Evolutionary conservation across 495 filamentous ascomycete genomes (phyloP).

Genomic region (Thozetella sp.): DNA sequence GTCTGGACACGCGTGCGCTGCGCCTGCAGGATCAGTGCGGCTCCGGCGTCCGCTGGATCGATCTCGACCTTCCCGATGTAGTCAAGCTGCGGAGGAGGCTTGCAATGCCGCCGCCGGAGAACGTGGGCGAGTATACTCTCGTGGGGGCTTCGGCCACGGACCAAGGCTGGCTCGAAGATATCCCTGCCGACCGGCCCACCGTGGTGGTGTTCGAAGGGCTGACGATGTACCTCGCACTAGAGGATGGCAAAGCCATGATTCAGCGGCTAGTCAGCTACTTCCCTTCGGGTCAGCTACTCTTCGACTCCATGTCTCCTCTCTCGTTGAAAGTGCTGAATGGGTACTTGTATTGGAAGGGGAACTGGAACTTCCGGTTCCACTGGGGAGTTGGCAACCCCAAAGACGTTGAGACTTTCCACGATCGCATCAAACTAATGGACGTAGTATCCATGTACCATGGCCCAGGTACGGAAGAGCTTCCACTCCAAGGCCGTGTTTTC

Average conservation of each 20-base stretch:
- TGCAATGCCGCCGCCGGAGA: slow-evolving; percentile 17
- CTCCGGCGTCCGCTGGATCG: slow-evolving; percentile 29
- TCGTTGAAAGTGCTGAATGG: slow-evolving; percentile 10
- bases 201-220: slow-evolving; percentile 20
- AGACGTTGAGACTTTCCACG: slow-evolving; percentile 15
- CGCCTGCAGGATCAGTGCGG: slow-evolving; percentile 12
- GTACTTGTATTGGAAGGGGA: background rate
- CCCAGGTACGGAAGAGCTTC: background rate
- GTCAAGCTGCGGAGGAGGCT: slow-evolving; percentile 16
- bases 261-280: slow-evolving; percentile 17
- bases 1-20: slow-evolving; percentile 21
- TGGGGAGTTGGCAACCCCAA: slow-evolving; percentile 22
- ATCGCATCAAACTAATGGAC: slow-evolving; percentile 15
- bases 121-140: slow-evolving; percentile 16
- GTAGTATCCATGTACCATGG: background rate
- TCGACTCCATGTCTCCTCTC: slow-evolving; percentile 16
- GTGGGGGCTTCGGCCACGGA: slow-evolving; percentile 17
- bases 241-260: slow-evolving; percentile 15
- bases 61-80: slow-evolving; percentile 23
- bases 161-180: slow-evolving; percentile 14
- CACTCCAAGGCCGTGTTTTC: background rate
- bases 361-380: slow-evolving; percentile 10
- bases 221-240: slow-evolving; percentile 24
- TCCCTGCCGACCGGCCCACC: slow-evolving; percentile 20
- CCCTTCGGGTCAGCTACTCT: slow-evolving; percentile 20